These are phyloP conservation scores for Dendryphion nanum DNA, from an alignment of 2,329 filamentous ascomycete species.

Conservation along the genomic window DNA sequence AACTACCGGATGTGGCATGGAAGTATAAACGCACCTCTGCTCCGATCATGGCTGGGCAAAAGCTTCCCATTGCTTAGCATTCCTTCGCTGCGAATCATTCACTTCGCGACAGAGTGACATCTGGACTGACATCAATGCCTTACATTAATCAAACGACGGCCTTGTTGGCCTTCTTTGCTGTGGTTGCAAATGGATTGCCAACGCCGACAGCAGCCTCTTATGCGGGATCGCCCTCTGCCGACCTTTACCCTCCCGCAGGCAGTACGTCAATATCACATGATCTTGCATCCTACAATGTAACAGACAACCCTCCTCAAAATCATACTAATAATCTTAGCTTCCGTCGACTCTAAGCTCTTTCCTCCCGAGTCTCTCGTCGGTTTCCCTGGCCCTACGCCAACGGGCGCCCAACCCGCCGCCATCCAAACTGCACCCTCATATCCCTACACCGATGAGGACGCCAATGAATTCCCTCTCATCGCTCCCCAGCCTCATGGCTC, in stretches of 20 bases:
- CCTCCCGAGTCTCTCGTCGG: conserved; percentile 27
- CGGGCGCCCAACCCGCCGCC: conserved; percentile 25
- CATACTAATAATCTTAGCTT: conserved; percentile 9
- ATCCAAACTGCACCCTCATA: conserved; percentile 27
- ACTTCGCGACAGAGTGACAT: too few species aligned
- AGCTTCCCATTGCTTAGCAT: too few species aligned
- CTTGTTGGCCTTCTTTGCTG: too few species aligned
- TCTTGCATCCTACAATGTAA: neutral
- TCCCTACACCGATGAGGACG: conserved; percentile 23
- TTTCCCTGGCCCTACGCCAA: conserved; percentile 29
- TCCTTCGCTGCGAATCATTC: too few species aligned
- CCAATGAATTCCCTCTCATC: conserved; percentile 22
- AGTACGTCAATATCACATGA: conserved; percentile 20
- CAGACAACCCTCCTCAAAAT: conserved; percentile 3
- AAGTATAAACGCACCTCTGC: too few species aligned
- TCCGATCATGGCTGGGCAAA: too few species aligned
- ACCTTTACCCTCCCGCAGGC: conserved; percentile 22
- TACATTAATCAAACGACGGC: too few species aligned
- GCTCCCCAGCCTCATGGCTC: too few species aligned
- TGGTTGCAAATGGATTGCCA: neutral
- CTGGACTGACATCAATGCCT: too few species aligned
- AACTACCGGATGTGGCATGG: too few species aligned
- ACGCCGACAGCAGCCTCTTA: conserved; percentile 8
- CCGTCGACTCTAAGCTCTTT: conserved; percentile 21
- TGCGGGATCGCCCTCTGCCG: conserved; percentile 16